phyloP scores from a whole-genome alignment of 805 yeast species.

The Ogataea dorogensis region DNA sequence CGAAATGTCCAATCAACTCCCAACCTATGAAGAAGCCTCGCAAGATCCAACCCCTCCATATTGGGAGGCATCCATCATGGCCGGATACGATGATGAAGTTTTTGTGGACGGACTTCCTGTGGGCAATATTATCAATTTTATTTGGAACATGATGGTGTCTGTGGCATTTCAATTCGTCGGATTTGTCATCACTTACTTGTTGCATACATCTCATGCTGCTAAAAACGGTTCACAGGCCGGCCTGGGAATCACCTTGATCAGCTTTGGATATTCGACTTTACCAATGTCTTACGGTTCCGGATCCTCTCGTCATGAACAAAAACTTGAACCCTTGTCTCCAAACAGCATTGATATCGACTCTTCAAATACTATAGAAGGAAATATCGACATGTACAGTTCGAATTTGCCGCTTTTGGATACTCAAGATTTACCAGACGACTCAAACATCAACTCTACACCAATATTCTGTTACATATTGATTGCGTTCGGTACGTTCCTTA shows the following conservation, averaged over 20 bases:
- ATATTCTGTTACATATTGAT: slow-evolving; percentile 62
- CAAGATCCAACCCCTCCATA: slow-evolving; percentile 94
- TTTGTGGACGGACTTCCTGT: slow-evolving; percentile 95
- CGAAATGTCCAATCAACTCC: slow-evolving; percentile 58
- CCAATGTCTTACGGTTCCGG: slow-evolving; percentile 39
- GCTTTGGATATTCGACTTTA: slow-evolving; percentile 60
- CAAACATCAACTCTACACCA: slow-evolving; percentile 38
- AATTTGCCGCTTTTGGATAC: slow-evolving; percentile 15
- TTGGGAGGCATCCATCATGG: slow-evolving; percentile 88
- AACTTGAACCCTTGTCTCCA: slow-evolving; percentile 58
- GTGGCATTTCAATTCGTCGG: slow-evolving; percentile 94
- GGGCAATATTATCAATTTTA: slow-evolving; percentile 81
- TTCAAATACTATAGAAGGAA: slow-evolving; percentile 23
- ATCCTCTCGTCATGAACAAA: slow-evolving; percentile 26
- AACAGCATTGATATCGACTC: slow-evolving; percentile 47
- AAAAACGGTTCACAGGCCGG: slow-evolving; percentile 94
- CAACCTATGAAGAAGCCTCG: slow-evolving; percentile 93
- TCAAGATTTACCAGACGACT: slow-evolving; percentile 9
- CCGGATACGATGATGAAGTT: slow-evolving; percentile 83
- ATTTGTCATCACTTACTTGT: slow-evolving; percentile 80
- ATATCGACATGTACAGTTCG: slow-evolving; percentile 29
- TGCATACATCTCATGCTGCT: slow-evolving; percentile 97
- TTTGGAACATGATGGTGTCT: slow-evolving; percentile 88
- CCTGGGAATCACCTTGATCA: slow-evolving; percentile 77
- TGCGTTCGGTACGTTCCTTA: slow-evolving; percentile 63